Evolutionary conservation across 805 yeast species (phyloP).

Genomic region (Candida peoriensis): DNA sequence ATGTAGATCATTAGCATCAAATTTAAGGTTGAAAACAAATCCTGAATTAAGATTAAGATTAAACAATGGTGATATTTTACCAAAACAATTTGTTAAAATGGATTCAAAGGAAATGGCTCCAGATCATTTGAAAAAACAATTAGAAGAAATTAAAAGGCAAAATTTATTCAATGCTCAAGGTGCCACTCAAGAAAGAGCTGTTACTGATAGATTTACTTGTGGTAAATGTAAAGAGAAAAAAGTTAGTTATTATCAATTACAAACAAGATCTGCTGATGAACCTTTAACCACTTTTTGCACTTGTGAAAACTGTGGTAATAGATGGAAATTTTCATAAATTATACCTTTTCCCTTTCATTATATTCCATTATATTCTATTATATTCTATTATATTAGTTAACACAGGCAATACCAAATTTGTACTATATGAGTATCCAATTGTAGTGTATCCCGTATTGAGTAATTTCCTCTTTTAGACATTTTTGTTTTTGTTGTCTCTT

Average conservation of each 20-base stretch:
- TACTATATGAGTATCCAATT: no score
- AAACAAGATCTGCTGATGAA: constrained; percentile 98
- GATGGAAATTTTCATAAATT: constrained; percentile 87
- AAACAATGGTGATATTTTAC: constrained; percentile 57
- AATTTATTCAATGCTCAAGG: constrained; percentile 96
- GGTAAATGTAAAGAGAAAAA: constrained; percentile 97
- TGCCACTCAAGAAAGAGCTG: constrained; percentile 92
- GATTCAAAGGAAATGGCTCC: constrained; percentile 95
- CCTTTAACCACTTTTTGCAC: constrained; percentile 98
- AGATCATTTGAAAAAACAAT: constrained; percentile 77
- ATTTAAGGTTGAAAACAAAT: constrained; percentile 83
- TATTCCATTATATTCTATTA: no score
- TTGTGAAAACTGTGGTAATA: constrained; percentile 94
- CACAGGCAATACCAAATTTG: no score
- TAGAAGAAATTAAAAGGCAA: constrained; percentile 80
- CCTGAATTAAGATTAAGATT: constrained; percentile 75
- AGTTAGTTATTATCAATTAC: constrained; percentile 96
- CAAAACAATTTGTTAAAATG: constrained; percentile 70
- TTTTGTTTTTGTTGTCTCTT: no score
- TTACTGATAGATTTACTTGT: constrained; percentile 93
- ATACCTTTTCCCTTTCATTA: constrained; percentile 3
- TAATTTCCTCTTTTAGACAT: no score
- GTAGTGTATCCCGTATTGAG: no score
- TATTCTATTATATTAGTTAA: no score
- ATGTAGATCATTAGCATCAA: constrained; percentile 81